Conservation (phyloP, 768 basidiomycete species). For the Boletus tylopilopsis region DNA sequence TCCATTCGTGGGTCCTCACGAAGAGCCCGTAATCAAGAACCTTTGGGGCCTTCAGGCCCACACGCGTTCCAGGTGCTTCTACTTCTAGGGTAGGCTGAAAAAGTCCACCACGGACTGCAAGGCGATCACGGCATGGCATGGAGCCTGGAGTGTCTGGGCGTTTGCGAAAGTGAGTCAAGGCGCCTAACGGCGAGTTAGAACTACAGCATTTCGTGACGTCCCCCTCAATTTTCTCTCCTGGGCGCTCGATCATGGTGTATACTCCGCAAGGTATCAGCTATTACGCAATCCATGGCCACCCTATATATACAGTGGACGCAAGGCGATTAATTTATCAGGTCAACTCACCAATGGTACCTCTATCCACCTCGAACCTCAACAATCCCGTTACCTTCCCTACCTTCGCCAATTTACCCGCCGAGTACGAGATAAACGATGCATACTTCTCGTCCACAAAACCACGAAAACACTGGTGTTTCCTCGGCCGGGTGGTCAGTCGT, state of each 20-base stretch:
- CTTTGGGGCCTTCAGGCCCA: too few species aligned
- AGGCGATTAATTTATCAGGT: not conserved
- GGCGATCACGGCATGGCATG: constrained; percentile 11
- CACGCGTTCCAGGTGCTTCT: not conserved
- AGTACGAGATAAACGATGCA: constrained; percentile 15
- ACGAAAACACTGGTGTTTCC: constrained; percentile 31
- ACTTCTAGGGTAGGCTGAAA: not conserved
- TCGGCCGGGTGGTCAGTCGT: constrained; percentile 25
- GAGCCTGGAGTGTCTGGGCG: not conserved
- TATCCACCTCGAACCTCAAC: constrained; percentile 27
- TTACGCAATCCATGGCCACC: not conserved
- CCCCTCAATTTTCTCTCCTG: not conserved
- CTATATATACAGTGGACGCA: constrained; percentile 14
- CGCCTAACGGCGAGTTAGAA: not conserved
- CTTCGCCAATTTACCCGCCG: constrained; percentile 22
- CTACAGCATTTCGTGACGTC: not conserved
- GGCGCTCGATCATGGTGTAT: not conserved
- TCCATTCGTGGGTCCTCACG: not conserved
- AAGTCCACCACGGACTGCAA: not conserved
- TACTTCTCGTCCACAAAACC: constrained; percentile 23
- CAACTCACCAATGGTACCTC: constrained; percentile 17
- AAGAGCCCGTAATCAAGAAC: not conserved
- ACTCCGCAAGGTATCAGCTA: not conserved
- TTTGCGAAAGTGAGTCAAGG: not conserved
- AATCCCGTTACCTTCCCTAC: constrained; percentile 21